These are phyloP conservation scores for Saksenaea vasiformis DNA, from an alignment of 371 early-diverging fungal species.

Conservation along the genomic window DNA sequence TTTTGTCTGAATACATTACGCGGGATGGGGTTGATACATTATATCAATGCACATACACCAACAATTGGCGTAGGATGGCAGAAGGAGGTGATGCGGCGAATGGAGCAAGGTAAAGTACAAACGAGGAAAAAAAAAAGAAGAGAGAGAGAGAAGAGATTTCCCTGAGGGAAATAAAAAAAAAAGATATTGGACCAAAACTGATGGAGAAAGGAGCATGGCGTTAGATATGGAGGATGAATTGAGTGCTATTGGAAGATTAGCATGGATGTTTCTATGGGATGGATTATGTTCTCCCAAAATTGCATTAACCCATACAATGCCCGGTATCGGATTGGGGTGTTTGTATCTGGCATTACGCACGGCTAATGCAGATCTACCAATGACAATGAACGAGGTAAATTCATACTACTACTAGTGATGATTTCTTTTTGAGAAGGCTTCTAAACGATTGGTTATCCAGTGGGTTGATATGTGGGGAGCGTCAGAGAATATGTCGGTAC, in stretches of 20 bases:
- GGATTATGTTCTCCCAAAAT: slow-evolving; percentile 48
- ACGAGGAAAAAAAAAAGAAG: neutral
- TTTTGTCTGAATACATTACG: slow-evolving; percentile 46
- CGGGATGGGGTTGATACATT: slow-evolving; percentile 39
- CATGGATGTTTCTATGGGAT: slow-evolving; percentile 51
- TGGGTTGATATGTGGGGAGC: slow-evolving; percentile 54
- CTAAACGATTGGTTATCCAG: slow-evolving; percentile 5
- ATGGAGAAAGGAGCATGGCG: neutral
- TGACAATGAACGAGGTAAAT: slow-evolving; percentile 48
- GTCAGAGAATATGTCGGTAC: slow-evolving; percentile 49
- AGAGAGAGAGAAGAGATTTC: neutral
- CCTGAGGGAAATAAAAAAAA: slow-evolving; percentile 6
- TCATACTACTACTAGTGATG: too few species aligned
- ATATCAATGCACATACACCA: slow-evolving; percentile 21
- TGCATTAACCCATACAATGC: slow-evolving; percentile 32
- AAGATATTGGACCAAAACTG: neutral
- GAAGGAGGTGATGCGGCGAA: slow-evolving; percentile 41
- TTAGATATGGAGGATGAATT: slow-evolving; percentile 46
- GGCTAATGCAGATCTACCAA: slow-evolving; percentile 29
- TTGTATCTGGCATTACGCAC: slow-evolving; percentile 48
- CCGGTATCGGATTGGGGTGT: slow-evolving; percentile 46
- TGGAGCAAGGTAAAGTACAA: slow-evolving; percentile 32
- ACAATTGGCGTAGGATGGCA: slow-evolving; percentile 17
- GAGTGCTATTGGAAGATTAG: slow-evolving; percentile 38
- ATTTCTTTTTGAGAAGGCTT: neutral